Evolutionary conservation across 176 grass and related monocot genomes (phyloP).

Genomic region (Oryza longistaminata): DNA sequence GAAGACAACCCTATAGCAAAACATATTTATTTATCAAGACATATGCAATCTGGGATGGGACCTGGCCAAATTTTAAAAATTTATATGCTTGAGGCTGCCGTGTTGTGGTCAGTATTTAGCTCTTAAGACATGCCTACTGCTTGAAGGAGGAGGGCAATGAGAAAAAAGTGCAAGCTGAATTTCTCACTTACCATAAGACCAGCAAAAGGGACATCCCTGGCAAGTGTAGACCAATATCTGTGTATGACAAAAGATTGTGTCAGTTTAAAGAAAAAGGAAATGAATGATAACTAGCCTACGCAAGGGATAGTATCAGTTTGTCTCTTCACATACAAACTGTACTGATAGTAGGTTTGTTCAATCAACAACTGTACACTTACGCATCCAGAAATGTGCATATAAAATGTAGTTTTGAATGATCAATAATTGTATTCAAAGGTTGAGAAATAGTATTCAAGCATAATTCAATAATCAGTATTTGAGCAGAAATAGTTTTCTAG

Average conservation of each 20-base stretch:
- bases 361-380: neutral
- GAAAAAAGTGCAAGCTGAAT: conserved; percentile 27
- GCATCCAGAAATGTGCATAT: neutral
- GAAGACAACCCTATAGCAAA: neutral
- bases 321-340: conserved; percentile 1
- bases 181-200: conserved; percentile 76
- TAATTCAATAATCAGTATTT: neutral
- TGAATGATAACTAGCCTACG: neutral
- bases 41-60: neutral
- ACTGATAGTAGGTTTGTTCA: neutral
- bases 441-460: too few relatives aligned
- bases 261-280: conserved; percentile 29
- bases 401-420: conserved; percentile 2
- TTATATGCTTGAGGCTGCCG: neutral
- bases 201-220: conserved; percentile 98
- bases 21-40: neutral
- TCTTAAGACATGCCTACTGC: conserved; percentile 7
- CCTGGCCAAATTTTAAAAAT: neutral
- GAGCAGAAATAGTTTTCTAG: neutral
- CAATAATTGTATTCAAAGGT: neutral
- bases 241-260: conserved; percentile 23
- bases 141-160: conserved; percentile 18
- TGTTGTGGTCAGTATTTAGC: neutral
- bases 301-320: conserved; percentile 3
- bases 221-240: conserved; percentile 97